Conservation (phyloP, 1,139 yeast genomes). For the Taphrina communis region DNA sequence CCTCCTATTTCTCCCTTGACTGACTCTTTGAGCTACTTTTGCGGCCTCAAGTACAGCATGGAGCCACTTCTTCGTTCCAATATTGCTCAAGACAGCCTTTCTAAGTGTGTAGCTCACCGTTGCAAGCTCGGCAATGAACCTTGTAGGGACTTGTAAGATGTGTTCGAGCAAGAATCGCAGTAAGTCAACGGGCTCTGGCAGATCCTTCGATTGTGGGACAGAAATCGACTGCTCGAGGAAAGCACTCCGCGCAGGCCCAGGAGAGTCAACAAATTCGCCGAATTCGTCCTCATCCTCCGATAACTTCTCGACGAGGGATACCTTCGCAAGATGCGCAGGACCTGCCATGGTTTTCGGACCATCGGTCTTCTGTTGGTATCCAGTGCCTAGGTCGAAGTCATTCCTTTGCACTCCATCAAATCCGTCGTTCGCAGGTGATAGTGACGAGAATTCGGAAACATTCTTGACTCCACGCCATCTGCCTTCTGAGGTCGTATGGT, state of each 20-base stretch:
- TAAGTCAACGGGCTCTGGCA: slow-evolving; percentile 17
- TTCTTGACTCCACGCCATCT: no score
- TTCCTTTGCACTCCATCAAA: no score
- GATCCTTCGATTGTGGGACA: neutral
- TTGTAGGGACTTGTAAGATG: slow-evolving; percentile 44
- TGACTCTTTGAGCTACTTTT: slow-evolving; percentile 44
- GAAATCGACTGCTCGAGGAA: neutral
- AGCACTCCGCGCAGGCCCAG: slow-evolving; percentile 7
- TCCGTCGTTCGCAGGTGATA: no score
- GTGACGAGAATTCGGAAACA: no score
- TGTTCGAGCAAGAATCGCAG: slow-evolving; percentile 42
- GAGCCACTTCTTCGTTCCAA: slow-evolving; percentile 42
- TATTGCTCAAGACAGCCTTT: slow-evolving; percentile 43
- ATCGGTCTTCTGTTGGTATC: no score
- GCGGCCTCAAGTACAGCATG: slow-evolving; percentile 42
- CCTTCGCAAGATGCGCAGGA: no score
- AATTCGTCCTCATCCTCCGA: slow-evolving; percentile 15
- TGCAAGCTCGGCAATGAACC: slow-evolving; percentile 43
- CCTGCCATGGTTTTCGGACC: no score
- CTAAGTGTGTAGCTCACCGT: slow-evolving; percentile 45
- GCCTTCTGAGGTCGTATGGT: no score
- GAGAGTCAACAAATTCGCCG: slow-evolving; percentile 32
- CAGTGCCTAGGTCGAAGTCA: no score
- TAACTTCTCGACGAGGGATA: no score
- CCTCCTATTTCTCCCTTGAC: slow-evolving; percentile 45